Evolutionary conservation across 805 yeast species (phyloP), one percentile per base, ranked within the genome.

Genomic region (Candida stauntonica): DNA sequence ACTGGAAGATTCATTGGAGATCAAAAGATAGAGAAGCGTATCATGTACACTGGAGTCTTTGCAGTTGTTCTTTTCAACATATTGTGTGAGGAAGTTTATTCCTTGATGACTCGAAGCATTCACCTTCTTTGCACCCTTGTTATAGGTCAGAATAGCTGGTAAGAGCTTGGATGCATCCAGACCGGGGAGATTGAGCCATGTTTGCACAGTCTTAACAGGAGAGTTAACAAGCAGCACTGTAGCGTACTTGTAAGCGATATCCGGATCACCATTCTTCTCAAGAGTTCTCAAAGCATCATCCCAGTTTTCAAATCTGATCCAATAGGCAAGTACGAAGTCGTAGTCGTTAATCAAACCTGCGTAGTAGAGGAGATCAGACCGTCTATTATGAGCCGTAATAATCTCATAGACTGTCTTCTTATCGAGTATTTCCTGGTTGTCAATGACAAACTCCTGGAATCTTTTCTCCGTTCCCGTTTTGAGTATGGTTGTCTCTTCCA

Each of bases 221-320:
- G 73, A 62, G 49, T 85, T 84, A 3, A 78, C 66, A 36, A 93
- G 57, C 27, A 93, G 58, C 0, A 79, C 79, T 0, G 82, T 78
- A 1, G 97, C 71, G 43, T 79, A 78, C 44, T 74, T 73, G 61
- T 87, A 86, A 5, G 84, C 72, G 7, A 76, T 54, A 0, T 62
- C 55, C 0, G 70, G 63, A 29, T 73, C 71, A 29, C 72, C 71
- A 38, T 70, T 70, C 30, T 73, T 67, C 27, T 68, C 63, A n/a
- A 77, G 51, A 0, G 78, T 72, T 36, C 74, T 73, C 36, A 86
- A 58, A 0, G 95, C 83, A 40, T 80, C 80, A 12, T 64, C 57
- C 95, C 96, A 93, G 44, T 79, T 72, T 45, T 80, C 82, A 19
- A 69, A 57, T 36, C 79, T 74, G 11, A 89, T 70, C 73, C 88